Conservation (phyloP, 208 protist genomes). For the Trypanosoma scelopori region DNA sequence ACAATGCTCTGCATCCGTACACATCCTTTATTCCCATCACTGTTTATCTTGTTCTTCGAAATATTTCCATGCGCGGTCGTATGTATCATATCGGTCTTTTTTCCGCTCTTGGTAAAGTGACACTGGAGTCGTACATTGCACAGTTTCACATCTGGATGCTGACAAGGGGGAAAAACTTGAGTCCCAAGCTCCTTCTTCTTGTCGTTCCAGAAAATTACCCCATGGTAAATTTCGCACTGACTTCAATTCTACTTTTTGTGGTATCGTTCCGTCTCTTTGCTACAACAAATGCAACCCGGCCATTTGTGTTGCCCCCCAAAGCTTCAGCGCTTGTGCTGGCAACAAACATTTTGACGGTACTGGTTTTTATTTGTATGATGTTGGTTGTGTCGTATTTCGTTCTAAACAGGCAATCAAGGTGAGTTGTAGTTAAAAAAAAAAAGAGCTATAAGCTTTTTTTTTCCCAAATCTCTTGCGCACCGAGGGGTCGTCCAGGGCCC, state of each 20-base stretch:
- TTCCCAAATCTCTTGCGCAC: too few species aligned
- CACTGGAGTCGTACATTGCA: conserved; percentile 87
- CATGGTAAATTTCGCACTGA: conserved; percentile 38
- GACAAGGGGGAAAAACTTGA: conserved; percentile 41
- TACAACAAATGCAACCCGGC: conserved; percentile 16
- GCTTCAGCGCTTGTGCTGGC: too few species aligned
- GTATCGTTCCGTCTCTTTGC: conserved; percentile 35
- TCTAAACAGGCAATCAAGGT: too few species aligned
- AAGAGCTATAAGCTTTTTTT: too few species aligned
- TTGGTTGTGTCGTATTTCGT: too few species aligned
- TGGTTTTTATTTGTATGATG: too few species aligned
- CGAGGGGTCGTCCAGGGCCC: too few species aligned
- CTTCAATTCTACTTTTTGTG: conserved; percentile 25
- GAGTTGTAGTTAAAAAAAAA: too few species aligned
- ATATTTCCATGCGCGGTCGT: conserved; percentile 43
- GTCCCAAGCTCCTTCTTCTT: conserved; percentile 31
- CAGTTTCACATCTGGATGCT: conserved; percentile 73
- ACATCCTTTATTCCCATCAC: conserved; percentile 66
- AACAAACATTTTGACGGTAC: too few species aligned
- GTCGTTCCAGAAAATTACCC: conserved; percentile 35
- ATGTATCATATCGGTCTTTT: conserved; percentile 52
- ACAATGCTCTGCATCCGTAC: conserved; percentile 81
- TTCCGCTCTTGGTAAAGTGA: conserved; percentile 62
- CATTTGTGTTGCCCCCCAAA: conserved; percentile 32
- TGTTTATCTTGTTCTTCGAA: conserved; percentile 66